Evolutionary conservation across 2,329 filamentous ascomycete genomes (phyloP).

Genomic region (Byssoonygena ceratinophila): DNA sequence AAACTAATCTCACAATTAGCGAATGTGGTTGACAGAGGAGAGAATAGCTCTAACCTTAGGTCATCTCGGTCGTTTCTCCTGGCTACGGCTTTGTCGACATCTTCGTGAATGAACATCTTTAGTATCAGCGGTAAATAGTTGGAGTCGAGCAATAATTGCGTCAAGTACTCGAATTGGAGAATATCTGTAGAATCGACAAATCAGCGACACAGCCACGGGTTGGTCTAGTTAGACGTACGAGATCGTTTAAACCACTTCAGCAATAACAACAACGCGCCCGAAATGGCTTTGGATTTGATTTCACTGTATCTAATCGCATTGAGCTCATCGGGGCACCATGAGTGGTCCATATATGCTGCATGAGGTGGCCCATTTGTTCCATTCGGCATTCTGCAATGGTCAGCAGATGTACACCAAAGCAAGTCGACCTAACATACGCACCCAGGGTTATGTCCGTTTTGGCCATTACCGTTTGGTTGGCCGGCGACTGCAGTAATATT

Average conservation of each 20-base stretch:
- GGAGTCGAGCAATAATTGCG: conserved; percentile 82
- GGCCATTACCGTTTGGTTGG: conserved; percentile 39
- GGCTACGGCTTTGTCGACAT: conserved; percentile 81
- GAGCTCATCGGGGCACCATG: conserved; percentile 56
- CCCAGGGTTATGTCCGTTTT: conserved; percentile 38
- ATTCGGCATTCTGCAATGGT: neutral
- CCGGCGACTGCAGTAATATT: conserved; percentile 75
- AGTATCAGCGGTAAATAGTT: conserved; percentile 89
- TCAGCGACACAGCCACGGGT: neutral
- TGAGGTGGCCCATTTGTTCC: neutral
- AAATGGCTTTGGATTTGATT: conserved; percentile 81
- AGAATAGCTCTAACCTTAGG: conserved; percentile 50
- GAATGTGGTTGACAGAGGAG: conserved; percentile 5
- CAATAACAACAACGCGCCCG: conserved; percentile 75
- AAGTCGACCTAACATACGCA: conserved; percentile 26
- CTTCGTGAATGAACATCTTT: conserved; percentile 88
- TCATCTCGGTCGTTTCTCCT: conserved; percentile 74
- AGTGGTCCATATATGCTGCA: conserved; percentile 18
- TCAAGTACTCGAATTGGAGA: conserved; percentile 90
- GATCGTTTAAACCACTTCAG: conserved; percentile 95
- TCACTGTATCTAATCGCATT: conserved; percentile 74
- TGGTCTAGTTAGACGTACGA: conserved; percentile 49
- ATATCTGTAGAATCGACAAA: conserved; percentile 58
- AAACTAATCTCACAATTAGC: conserved; percentile 47
- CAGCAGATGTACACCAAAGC: neutral